Percentiles rank a stretch among this genome's conserved stretches.
phyloP scores from a whole-genome alignment of 2,329 filamentous ascomycete genomes.

The Cladorrhinum sp. region DNA sequence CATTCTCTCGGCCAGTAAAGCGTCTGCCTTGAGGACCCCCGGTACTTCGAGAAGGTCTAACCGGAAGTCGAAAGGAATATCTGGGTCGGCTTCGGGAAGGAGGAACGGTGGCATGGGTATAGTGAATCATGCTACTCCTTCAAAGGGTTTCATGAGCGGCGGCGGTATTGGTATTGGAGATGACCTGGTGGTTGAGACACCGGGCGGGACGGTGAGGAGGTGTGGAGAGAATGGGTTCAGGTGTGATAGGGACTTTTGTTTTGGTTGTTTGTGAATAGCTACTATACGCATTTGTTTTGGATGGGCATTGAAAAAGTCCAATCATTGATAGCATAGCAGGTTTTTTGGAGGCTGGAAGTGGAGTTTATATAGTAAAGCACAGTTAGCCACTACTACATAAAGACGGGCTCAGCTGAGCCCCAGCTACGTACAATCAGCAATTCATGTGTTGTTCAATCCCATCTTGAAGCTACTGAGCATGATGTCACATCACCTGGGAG shows the following conservation, averaged over 20 bases:
- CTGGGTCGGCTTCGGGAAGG: neutral
- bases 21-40: neutral
- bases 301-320: too few species aligned
- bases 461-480: too few species aligned
- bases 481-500: too few species aligned
- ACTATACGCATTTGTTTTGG: too few species aligned
- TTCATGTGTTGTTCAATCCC: too few species aligned
- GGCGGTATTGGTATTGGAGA: neutral
- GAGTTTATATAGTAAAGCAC: too few species aligned
- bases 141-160: neutral
- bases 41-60: neutral
- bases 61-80: neutral
- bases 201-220: slow-evolving; percentile 45
- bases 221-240: slow-evolving; percentile 55
- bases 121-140: neutral
- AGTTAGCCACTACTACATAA: too few species aligned
- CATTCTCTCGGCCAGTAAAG: neutral
- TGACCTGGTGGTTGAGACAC: slow-evolving; percentile 38
- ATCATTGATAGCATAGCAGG: too few species aligned
- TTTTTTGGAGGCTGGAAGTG: too few species aligned
- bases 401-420: too few species aligned
- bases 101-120: neutral
- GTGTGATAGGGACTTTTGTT: slow-evolving; percentile 58
- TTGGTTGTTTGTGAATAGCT: slow-evolving; percentile 51
- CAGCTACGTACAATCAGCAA: too few species aligned